A percentile compares a stretch with the other conserved stretches of the same genome.
Evolutionary conservation across 768 basidiomycete genomes (phyloP).

Genomic region (Chalciporus piperatus): DNA sequence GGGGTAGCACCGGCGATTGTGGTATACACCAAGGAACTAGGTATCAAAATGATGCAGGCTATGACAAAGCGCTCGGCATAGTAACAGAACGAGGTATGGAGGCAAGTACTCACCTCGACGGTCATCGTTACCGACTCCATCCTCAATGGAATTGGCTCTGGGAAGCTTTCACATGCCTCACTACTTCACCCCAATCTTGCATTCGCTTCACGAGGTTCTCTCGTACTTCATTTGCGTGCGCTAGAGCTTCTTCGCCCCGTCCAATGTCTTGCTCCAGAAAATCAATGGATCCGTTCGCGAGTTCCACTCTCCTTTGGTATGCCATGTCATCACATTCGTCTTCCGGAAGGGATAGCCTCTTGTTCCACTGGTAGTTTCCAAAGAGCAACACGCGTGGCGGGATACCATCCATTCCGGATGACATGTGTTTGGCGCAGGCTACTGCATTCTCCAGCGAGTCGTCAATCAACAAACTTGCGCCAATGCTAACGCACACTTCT

Average conservation of each 20-base stretch:
- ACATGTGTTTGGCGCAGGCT: constrained; percentile 42
- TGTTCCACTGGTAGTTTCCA: constrained; percentile 76
- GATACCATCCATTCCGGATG: constrained; percentile 7
- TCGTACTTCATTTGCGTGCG: constrained; percentile 43
- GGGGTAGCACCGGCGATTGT: neutral
- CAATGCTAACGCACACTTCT: constrained; percentile 64
- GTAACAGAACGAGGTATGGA: too few relatives aligned
- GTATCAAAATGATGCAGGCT: neutral
- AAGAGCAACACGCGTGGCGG: constrained; percentile 67
- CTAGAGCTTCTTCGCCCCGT: constrained; percentile 32
- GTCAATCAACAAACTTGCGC: constrained; percentile 68
- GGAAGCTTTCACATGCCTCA: constrained; percentile 41
- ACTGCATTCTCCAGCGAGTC: constrained; percentile 80
- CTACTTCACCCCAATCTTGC: constrained; percentile 61
- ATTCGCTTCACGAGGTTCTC: constrained; percentile 47
- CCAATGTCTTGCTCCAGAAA: constrained; percentile 54
- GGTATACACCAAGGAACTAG: too few relatives aligned
- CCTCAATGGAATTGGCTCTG: neutral
- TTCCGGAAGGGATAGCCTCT: constrained; percentile 45
- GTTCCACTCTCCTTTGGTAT: constrained; percentile 48
- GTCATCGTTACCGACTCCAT: neutral
- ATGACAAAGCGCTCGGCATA: too few relatives aligned
- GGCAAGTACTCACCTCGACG: neutral
- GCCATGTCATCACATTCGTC: constrained; percentile 51
- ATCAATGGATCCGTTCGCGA: constrained; percentile 43